These are phyloP conservation scores for Torulaspora quercuum DNA, from an alignment of 805 yeast genomes.

Conservation along the genomic window DNA sequence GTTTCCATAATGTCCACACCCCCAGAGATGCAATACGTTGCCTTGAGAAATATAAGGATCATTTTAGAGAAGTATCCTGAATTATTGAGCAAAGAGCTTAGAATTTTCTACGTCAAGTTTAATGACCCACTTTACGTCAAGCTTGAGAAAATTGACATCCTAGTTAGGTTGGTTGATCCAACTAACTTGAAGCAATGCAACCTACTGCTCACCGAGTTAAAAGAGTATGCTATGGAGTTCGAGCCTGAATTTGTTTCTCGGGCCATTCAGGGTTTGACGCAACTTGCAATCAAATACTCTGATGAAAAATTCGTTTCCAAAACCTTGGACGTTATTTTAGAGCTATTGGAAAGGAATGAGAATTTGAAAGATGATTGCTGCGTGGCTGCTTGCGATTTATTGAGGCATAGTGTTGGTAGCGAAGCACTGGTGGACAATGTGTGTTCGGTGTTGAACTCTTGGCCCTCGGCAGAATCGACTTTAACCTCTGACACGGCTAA, in stretches of 20 bases:
- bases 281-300: constrained; percentile 61
- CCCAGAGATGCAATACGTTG: constrained; percentile 93
- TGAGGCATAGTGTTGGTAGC: constrained; percentile 59
- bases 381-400: constrained; percentile 57
- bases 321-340: constrained; percentile 58
- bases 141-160: constrained; percentile 70
- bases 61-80: constrained; percentile 85
- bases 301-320: constrained; percentile 46
- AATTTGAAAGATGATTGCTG: constrained; percentile 59
- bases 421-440: constrained; percentile 25
- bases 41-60: constrained; percentile 84
- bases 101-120: constrained; percentile 87
- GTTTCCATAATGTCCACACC: constrained; percentile 84
- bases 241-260: constrained; percentile 72
- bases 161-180: constrained; percentile 64
- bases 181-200: constrained; percentile 46
- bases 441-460: constrained; percentile 38
- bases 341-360: constrained; percentile 58
- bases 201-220: constrained; percentile 61
- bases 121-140: constrained; percentile 78
- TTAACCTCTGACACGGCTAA: constrained; percentile 45
- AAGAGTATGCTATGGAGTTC: constrained; percentile 80
- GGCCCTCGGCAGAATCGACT: constrained; percentile 44
- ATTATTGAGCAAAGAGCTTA: constrained; percentile 69
- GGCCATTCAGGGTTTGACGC: constrained; percentile 65